phyloP scores from a whole-genome alignment of 1,284 basidiomycete genomes.

The Cutaneotrichosporon spelunceum region DNA sequence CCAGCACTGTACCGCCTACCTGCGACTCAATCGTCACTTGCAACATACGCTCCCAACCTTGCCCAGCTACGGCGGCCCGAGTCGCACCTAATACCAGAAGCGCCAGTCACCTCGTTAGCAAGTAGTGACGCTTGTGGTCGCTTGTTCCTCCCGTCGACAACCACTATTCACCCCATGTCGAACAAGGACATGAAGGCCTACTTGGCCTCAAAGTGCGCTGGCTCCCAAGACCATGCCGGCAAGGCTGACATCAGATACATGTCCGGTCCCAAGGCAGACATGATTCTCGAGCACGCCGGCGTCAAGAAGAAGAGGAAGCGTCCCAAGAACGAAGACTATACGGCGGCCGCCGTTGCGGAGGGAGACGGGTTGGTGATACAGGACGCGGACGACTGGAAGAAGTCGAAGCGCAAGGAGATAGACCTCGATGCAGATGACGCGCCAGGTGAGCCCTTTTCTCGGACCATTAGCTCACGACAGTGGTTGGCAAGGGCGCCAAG shows the following conservation, averaged over 20 bases:
- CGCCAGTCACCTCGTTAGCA: neutral
- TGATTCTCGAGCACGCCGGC: slow-evolving; percentile 71
- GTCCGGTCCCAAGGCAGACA: slow-evolving; percentile 94
- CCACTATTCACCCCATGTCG: slow-evolving; percentile 31
- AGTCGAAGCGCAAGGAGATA: slow-evolving; percentile 49
- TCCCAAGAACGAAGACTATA: slow-evolving; percentile 59
- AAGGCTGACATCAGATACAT: slow-evolving; percentile 63
- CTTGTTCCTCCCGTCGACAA: neutral
- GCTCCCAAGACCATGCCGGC: neutral
- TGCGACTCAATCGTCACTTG: neutral
- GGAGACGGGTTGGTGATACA: slow-evolving; percentile 40
- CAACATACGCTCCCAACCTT: neutral
- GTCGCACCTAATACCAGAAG: neutral
- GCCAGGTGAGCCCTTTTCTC: slow-evolving; percentile 50
- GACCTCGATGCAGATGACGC: slow-evolving; percentile 49
- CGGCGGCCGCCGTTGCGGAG: slow-evolving; percentile 29
- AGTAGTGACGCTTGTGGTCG: neutral
- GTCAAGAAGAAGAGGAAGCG: slow-evolving; percentile 65
- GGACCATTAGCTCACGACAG: slow-evolving; percentile 21
- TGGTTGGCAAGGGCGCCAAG: slow-evolving; percentile 42
- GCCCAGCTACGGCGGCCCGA: neutral
- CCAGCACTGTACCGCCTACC: neutral
- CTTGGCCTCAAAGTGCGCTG: slow-evolving; percentile 53
- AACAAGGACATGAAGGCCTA: slow-evolving; percentile 56
- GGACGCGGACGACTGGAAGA: slow-evolving; percentile 54